Evolutionary conservation across 805 yeast species (phyloP).

Genomic region (Schizosaccharomyces japonicus): DNA sequence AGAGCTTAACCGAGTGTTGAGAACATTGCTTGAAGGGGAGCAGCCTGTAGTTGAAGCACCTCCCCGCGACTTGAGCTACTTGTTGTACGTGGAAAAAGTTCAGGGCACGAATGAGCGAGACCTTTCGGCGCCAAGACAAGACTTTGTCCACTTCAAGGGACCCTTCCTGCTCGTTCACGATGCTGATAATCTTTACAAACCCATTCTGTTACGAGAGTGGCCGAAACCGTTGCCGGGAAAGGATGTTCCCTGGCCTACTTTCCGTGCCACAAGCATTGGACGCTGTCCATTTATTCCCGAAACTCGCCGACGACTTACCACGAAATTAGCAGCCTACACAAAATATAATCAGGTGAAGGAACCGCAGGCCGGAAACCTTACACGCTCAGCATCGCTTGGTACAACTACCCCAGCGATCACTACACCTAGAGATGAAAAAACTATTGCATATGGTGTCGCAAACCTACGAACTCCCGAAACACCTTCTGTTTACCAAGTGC

Average conservation of each 20-base stretch:
- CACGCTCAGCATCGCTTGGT: too few relatives aligned
- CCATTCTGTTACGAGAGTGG: slow-evolving; percentile 73
- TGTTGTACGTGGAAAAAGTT: slow-evolving; percentile 62
- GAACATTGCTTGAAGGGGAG: neutral
- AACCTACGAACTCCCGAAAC: too few relatives aligned
- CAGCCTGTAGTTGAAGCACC: slow-evolving; percentile 6
- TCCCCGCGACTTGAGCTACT: slow-evolving; percentile 20
- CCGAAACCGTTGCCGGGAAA: slow-evolving; percentile 14
- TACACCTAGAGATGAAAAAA: neutral
- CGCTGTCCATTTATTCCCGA: slow-evolving; percentile 5
- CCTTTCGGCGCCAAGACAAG: slow-evolving; percentile 63
- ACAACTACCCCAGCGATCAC: neutral
- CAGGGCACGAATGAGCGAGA: slow-evolving; percentile 78
- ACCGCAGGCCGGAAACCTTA: too few relatives aligned
- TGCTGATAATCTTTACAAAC: slow-evolving; percentile 49
- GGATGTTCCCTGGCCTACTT: slow-evolving; percentile 3
- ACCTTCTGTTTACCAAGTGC: neutral
- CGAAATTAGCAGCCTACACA: neutral
- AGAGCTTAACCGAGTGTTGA: slow-evolving; percentile 1
- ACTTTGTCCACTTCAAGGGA: slow-evolving; percentile 55
- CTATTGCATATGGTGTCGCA: neutral
- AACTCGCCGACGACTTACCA: neutral
- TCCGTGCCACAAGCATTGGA: slow-evolving; percentile 3
- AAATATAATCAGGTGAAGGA: neutral
- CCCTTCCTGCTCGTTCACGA: slow-evolving; percentile 64